Conservation (phyloP, 2,329 filamentous ascomycete species). For the Ophiostoma ips region DNA sequence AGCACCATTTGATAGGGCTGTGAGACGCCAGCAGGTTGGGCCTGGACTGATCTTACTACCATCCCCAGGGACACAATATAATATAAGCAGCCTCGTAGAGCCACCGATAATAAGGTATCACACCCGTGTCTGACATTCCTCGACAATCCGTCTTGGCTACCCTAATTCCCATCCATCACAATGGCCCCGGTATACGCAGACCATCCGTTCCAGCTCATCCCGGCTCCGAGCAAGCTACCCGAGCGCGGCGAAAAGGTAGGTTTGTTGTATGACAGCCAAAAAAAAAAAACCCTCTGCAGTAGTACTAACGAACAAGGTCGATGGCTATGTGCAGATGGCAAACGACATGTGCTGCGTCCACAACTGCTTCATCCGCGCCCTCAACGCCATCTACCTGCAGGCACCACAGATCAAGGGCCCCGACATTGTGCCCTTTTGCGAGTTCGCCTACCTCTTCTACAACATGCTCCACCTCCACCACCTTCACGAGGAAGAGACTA, state of each 20-base stretch:
- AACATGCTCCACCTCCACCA: conserved; percentile 20
- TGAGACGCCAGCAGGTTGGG: too few species aligned
- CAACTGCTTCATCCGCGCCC: conserved; percentile 18
- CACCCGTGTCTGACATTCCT: too few species aligned
- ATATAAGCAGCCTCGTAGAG: too few species aligned
- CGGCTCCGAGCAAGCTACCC: neutral
- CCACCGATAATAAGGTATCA: too few species aligned
- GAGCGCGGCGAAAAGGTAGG: neutral
- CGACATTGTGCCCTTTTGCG: conserved; percentile 22
- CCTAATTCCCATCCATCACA: neutral
- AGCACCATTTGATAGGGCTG: too few species aligned
- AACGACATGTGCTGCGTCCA: conserved; percentile 22
- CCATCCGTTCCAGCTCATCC: conserved; percentile 17
- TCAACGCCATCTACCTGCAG: conserved; percentile 21
- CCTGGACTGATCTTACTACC: too few species aligned
- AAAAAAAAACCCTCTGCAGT: too few species aligned
- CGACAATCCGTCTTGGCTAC: neutral
- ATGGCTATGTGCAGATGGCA: conserved; percentile 11
- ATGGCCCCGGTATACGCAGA: conserved; percentile 19
- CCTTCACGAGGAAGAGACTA: conserved; percentile 19
- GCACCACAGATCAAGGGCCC: conserved; percentile 21
- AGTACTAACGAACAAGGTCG: conserved; percentile 14
- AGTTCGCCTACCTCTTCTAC: conserved; percentile 17
- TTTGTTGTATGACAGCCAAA: too few species aligned
- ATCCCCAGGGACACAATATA: too few species aligned